Conservation (phyloP, 495 filamentous ascomycete species). For the Peziza echinospora region DNA sequence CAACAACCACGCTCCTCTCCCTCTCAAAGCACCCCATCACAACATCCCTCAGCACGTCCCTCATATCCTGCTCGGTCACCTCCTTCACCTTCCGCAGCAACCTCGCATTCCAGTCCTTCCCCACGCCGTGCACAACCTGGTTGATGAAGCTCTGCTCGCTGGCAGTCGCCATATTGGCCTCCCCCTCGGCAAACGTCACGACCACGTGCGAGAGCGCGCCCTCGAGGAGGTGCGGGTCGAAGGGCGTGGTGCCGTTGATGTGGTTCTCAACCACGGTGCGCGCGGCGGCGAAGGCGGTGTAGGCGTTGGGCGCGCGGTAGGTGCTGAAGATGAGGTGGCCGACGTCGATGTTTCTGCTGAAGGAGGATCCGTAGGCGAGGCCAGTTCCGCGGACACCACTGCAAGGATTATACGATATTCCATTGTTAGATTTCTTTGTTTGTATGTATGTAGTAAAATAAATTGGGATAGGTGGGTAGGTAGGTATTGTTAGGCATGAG, state of each 20-base stretch:
- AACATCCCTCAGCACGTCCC: slow-evolving; percentile 46
- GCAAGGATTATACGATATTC: too few relatives aligned
- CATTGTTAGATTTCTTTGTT: too few relatives aligned
- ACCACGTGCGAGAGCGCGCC: slow-evolving; percentile 79
- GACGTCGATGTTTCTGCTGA: slow-evolving; percentile 49
- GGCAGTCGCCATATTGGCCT: slow-evolving; percentile 58
- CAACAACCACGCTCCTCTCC: slow-evolving; percentile 53
- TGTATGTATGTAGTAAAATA: too few relatives aligned
- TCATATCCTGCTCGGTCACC: slow-evolving; percentile 58
- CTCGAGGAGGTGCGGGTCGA: slow-evolving; percentile 69
- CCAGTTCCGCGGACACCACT: slow-evolving; percentile 75
- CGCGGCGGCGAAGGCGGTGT: slow-evolving; percentile 61
- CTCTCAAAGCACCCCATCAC: slow-evolving; percentile 60
- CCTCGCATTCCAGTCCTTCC: slow-evolving; percentile 54
- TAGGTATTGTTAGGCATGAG: too few relatives aligned
- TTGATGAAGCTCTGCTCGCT: slow-evolving; percentile 63
- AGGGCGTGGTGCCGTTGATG: slow-evolving; percentile 34
- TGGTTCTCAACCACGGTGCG: slow-evolving; percentile 51
- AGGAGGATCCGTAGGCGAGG: slow-evolving; percentile 68
- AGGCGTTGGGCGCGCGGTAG: slow-evolving; percentile 73
- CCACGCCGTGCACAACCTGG: slow-evolving; percentile 53
- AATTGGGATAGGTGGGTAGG: too few relatives aligned
- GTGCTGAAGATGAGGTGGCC: slow-evolving; percentile 64
- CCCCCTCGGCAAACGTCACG: slow-evolving; percentile 60
- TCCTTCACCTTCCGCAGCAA: slow-evolving; percentile 55